phyloP scores from a whole-genome alignment of 345 rosid species.

The Rhodomyrtus tomentosa region DNA sequence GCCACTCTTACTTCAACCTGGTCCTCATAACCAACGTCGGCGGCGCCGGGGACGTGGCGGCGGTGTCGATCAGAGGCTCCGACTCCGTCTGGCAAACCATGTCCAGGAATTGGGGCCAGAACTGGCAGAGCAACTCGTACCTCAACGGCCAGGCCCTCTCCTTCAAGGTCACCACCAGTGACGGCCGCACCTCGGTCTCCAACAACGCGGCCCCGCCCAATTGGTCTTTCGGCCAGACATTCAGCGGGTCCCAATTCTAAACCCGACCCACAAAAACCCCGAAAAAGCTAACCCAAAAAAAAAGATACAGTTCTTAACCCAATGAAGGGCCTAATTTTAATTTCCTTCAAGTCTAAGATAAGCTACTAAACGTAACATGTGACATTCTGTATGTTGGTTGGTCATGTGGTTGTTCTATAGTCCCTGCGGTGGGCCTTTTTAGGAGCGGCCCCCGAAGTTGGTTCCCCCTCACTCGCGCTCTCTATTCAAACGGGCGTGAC shows the following conservation, averaged over 20 bases:
- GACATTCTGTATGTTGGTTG: background rate
- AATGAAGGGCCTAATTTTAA: background rate
- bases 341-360: background rate
- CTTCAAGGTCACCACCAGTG: slow-evolving; percentile 43
- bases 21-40: slow-evolving; percentile 48
- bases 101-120: slow-evolving; percentile 63
- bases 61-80: slow-evolving; percentile 36
- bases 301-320: background rate
- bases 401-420: background rate
- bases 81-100: slow-evolving; percentile 36
- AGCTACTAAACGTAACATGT: background rate
- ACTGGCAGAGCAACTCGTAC: slow-evolving; percentile 50
- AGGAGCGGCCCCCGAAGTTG: background rate
- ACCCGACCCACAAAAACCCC: background rate
- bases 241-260: slow-evolving; percentile 35
- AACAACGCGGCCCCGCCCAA: slow-evolving; percentile 27
- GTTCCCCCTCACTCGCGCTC: background rate
- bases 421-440: background rate
- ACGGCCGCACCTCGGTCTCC: slow-evolving; percentile 31
- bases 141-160: slow-evolving; percentile 52
- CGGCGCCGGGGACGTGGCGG: slow-evolving; percentile 43
- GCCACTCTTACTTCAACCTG: slow-evolving; percentile 61
- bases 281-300: background rate
- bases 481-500: background rate
- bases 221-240: slow-evolving; percentile 53